Conservation (phyloP, 305 asterid species). For the Petunia hybrid region DNA sequence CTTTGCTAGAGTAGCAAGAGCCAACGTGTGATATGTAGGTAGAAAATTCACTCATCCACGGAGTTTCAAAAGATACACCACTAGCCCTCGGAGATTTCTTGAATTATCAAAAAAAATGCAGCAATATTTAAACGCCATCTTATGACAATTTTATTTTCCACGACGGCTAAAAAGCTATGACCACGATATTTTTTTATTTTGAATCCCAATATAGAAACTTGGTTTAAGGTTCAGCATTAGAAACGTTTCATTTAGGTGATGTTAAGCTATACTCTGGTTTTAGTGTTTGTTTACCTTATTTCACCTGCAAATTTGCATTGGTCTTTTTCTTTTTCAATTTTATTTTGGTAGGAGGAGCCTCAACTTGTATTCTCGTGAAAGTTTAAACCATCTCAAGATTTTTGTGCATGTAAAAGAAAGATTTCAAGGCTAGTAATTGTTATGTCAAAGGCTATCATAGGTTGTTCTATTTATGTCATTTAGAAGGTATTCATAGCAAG, state of each 20-base stretch:
- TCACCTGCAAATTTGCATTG: background rate
- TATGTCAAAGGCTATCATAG: background rate
- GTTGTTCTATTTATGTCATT: background rate
- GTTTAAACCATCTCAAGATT: conserved; percentile 6
- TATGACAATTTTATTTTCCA: background rate
- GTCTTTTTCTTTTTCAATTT: background rate
- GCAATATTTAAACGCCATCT: background rate
- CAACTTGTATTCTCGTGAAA: background rate
- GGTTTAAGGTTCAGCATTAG: background rate
- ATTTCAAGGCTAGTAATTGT: background rate
- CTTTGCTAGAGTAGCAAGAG: too few relatives aligned
- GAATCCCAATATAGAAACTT: background rate
- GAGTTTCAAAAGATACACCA: too few relatives aligned
- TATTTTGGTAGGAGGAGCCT: background rate
- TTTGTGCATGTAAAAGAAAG: background rate
- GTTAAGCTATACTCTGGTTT: background rate
- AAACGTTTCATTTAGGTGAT: background rate
- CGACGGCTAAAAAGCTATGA: background rate
- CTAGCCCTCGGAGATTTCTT: background rate
- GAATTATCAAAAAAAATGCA: background rate
- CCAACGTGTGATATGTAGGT: too few relatives aligned
- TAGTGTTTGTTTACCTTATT: background rate
- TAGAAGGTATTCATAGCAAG: conserved; percentile 2
- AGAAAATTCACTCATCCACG: too few relatives aligned
- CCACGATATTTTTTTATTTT: background rate